Conservation (phyloP, 768 basidiomycete genomes). For the Leccinum subtestaceum region DNA sequence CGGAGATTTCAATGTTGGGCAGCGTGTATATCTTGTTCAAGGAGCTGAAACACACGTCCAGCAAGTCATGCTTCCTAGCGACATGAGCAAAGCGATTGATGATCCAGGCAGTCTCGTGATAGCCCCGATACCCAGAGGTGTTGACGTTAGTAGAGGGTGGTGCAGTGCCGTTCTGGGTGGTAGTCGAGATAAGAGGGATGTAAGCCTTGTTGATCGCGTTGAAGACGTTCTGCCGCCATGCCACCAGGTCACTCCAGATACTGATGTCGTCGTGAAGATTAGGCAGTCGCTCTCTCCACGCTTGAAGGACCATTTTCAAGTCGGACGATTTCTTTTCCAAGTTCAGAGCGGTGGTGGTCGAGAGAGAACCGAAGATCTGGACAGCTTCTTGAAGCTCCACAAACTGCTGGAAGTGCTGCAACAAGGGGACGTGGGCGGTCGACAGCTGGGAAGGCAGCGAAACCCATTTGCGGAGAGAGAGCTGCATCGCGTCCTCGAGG, state of each 20-base stretch:
- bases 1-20: conserved; percentile 99
- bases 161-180: conserved; percentile 49
- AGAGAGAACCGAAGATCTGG: conserved; percentile 88
- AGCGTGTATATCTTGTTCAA: conserved; percentile 97
- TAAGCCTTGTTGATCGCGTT: conserved; percentile 95
- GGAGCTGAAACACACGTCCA: conserved; percentile 93
- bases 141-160: conserved; percentile 58
- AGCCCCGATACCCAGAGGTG: conserved; percentile 91
- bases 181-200: conserved; percentile 77
- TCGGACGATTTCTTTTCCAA: conserved; percentile 94
- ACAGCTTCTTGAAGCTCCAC: conserved; percentile 96
- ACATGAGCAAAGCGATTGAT: conserved; percentile 99
- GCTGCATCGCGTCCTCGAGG: conserved; percentile 94
- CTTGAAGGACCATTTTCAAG: conserved; percentile 92
- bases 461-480: conserved; percentile 95
- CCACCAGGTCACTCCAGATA: conserved; percentile 98
- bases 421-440: conserved; percentile 87
- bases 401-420: conserved; percentile 98
- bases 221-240: conserved; percentile 99
- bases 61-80: conserved; percentile 92
- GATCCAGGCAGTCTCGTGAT: conserved; percentile 99
- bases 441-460: conserved; percentile 83
- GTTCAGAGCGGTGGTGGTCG: conserved; percentile 81
- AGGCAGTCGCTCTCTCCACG: conserved; percentile 95
- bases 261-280: conserved; percentile 97